Base-by-base conservation (phyloP, 1,284 basidiomycete genomes). In the Ustilago esculenta region DNA sequence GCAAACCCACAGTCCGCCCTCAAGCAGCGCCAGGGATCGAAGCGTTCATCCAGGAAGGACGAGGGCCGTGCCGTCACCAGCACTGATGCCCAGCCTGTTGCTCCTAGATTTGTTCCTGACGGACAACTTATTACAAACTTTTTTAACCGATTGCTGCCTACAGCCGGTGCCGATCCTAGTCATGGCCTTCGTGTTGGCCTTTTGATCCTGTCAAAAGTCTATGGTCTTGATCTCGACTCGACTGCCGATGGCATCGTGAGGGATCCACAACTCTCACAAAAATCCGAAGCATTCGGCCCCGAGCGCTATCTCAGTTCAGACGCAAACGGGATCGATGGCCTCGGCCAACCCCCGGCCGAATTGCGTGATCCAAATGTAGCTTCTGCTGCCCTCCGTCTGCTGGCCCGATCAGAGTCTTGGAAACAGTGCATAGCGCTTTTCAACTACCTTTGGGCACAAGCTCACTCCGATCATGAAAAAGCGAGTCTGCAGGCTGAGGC, bases 361-460 rank as follows among this genome's bases (percentile, higher is more conserved):
- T 32, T 69, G 29, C 43, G 41, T 9, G 43, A 51, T 15, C 6
- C 39, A 12, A 30, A 4, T 11, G 42, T 48, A 5, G 40, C 41
- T 3, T 21, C 21, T 0, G 3, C 1, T 17, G 11, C 50, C 34
- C 17, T 54, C n/a, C 46, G 53, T 11, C 15, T 54, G 23, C 37
- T 69, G 2, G 12, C 39, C 4, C n/a, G 5, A 20, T 23, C 29
- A 7, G 29, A 30, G 3, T 7, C 35, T 2, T 45, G 50, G 50
- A 45, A 55, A 8, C 20, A 48, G 12, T 37, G 8, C 24, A 14
- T 59, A 6, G 51, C 58, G 12, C 43, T 69, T 14, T 69, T 69
- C 59, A 64, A 69, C 36, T 69, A 63, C 37, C 34, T 69, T 6
- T 69, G 66, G 66, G 42, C 55, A 18, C 40, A 40, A 37, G 37